A percentile compares a stretch with the other conserved stretches of the same genome.
Conservation (phyloP, 2,329 filamentous ascomycete genomes). For the Aureobasidium sp. region DNA sequence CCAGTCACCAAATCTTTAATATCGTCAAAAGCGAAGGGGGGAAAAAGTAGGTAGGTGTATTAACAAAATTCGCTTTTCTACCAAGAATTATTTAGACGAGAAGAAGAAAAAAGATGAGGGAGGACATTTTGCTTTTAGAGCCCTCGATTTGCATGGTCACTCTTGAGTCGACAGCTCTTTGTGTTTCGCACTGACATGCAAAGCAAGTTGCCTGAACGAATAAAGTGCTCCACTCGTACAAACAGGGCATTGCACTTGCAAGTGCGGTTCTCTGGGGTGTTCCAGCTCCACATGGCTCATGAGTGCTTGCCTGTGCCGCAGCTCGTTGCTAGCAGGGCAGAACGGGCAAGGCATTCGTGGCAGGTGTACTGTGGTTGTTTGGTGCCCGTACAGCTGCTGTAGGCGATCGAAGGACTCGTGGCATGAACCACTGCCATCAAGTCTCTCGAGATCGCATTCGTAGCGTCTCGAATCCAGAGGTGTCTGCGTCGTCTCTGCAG, state of each 20-base stretch:
- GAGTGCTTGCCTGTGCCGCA: background rate
- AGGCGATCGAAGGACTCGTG: background rate
- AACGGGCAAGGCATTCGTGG: background rate
- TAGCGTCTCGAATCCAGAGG: background rate
- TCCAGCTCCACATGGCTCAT: background rate
- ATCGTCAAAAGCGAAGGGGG: no score
- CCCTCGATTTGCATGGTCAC: background rate
- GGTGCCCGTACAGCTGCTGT: background rate
- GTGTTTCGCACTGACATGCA: background rate
- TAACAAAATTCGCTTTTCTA: background rate
- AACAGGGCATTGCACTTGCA: background rate
- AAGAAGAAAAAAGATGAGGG: background rate
- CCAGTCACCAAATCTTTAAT: no score
- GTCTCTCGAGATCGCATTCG: background rate
- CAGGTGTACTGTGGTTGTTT: background rate
- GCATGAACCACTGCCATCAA: background rate
- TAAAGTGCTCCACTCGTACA: background rate
- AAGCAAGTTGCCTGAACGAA: background rate
- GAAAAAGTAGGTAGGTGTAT: background rate
- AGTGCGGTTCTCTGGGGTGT: background rate
- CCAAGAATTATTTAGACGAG: background rate
- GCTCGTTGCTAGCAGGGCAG: background rate
- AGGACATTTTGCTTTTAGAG: background rate
- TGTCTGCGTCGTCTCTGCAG: background rate
- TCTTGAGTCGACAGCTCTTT: background rate